Evolutionary conservation across 1,139 yeast genomes (phyloP), one percentile per base, ranked within the genome.

Genomic region (Suhomyces yuchorum): DNA sequence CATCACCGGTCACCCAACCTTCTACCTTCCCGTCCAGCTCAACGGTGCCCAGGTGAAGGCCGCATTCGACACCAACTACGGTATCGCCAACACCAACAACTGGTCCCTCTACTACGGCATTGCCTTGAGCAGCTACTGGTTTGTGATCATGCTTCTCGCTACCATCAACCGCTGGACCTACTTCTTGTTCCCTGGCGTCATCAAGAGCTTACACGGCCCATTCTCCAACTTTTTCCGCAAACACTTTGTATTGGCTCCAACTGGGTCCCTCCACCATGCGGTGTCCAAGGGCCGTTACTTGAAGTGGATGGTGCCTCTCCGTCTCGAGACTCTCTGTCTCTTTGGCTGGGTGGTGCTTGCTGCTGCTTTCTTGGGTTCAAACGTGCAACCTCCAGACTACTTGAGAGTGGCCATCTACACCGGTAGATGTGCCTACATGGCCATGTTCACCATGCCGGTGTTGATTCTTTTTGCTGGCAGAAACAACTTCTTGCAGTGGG

Each of bases 221-320:
- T 38, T 73, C 1, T 52, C 68, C 12, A 80, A 78, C 48, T 38
- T 51, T 7, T 61, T 68, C 59, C 76, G 84, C 63, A 70, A 68
- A 46, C 56, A 71, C 51, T 51, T 81, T 30, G 58, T 78, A 1
- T 54, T 82, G 40, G 84, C 87, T 1, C 81, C 87, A 0, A 61
- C 77, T 12, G 68, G 72, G 43, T 62, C 63, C 5, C 63, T 63
- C 42, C 66, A 65, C 12, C 85, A 81, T 56, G 72, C 76, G 2
- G 59, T 40, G 67, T 71, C 38, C 56, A 71, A 47, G 57, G 59
- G 40, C 60, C 65, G 23, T 52, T 63, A 17, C 58, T 66, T 23
- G 60, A 66, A 5, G 49, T 66, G 23, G 70, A 37, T 77, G 35
- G 62, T 84, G 8, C 96, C 96, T 0, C 80, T 91, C 0, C 74